These are phyloP conservation scores for Chalciporus sp. DNA, from an alignment of 1,284 basidiomycete genomes.

Conservation along the genomic window DNA sequence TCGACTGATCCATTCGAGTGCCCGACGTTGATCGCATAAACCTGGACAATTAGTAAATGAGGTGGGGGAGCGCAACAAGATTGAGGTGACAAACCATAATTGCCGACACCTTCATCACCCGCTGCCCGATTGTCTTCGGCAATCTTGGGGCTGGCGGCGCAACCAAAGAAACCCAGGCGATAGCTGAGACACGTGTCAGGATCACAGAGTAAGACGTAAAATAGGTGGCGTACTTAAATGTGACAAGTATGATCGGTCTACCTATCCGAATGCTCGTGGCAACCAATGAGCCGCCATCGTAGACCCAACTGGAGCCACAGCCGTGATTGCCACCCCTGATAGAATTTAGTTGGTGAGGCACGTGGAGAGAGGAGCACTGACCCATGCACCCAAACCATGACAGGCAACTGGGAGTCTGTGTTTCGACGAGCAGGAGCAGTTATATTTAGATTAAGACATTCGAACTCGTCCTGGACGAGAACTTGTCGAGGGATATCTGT, in stretches of 20 bases:
- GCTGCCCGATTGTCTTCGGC: slow-evolving; percentile 63
- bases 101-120: slow-evolving; percentile 72
- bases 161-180: slow-evolving; percentile 75
- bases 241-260: slow-evolving; percentile 69
- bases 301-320: slow-evolving; percentile 74
- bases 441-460: slow-evolving; percentile 76
- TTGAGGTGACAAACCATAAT: slow-evolving; percentile 56
- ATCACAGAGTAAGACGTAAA: slow-evolving; percentile 21
- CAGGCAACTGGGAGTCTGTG: slow-evolving; percentile 56
- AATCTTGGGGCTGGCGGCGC: slow-evolving; percentile 63
- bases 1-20: slow-evolving; percentile 69
- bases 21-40: slow-evolving; percentile 68
- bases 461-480: slow-evolving; percentile 70
- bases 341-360: slow-evolving; percentile 15
- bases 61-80: slow-evolving; percentile 1
- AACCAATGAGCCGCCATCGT: slow-evolving; percentile 70
- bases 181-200: slow-evolving; percentile 46
- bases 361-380: slow-evolving; percentile 35
- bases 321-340: slow-evolving; percentile 68
- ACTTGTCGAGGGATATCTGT: slow-evolving; percentile 54
- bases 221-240: slow-evolving; percentile 63
- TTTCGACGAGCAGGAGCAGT: slow-evolving; percentile 63
- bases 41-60: slow-evolving; percentile 40
- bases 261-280: slow-evolving; percentile 59
- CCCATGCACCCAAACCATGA: slow-evolving; percentile 84